These are phyloP conservation scores for Anastatica hierochuntica DNA, from an alignment of 345 rosid species.

Conservation along the genomic window DNA sequence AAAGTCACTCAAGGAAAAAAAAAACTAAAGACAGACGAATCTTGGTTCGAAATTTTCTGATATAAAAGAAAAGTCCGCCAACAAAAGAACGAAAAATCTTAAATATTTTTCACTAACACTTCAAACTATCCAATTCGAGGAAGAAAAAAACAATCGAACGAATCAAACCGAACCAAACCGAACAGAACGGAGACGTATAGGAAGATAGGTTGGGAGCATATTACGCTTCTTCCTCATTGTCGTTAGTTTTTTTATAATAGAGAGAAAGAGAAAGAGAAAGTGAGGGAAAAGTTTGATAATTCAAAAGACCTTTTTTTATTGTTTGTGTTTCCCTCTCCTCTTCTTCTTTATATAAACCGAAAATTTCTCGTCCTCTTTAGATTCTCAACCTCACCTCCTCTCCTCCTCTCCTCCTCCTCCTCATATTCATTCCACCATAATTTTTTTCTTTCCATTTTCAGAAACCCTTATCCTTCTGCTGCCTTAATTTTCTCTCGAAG, in stretches of 20 bases:
- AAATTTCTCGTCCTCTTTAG: no score
- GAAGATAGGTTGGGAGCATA: constrained; percentile 57
- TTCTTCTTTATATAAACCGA: constrained; percentile 18
- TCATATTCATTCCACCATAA: neutral
- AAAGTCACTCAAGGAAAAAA: no score
- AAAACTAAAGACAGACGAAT: no score
- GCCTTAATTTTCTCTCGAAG: no score
- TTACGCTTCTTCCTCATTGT: constrained; percentile 31
- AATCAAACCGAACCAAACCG: constrained; percentile 5
- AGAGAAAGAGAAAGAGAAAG: constrained; percentile 27
- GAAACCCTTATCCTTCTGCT: neutral
- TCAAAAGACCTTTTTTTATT: constrained; percentile 14
- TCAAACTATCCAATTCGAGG: no score
- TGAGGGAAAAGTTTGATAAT: constrained; percentile 19
- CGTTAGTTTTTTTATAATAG: neutral
- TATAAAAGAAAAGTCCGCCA: no score
- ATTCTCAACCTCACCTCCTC: no score
- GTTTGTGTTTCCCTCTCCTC: no score
- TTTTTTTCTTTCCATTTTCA: neutral
- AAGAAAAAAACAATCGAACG: no score
- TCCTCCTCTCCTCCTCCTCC: neutral
- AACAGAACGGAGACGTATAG: no score
- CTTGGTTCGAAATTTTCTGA: no score
- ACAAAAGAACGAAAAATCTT: neutral
- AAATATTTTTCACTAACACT: no score